Evolutionary conservation across 2,329 filamentous ascomycete species (phyloP).

Genomic region (Aspergillus clavatus): DNA sequence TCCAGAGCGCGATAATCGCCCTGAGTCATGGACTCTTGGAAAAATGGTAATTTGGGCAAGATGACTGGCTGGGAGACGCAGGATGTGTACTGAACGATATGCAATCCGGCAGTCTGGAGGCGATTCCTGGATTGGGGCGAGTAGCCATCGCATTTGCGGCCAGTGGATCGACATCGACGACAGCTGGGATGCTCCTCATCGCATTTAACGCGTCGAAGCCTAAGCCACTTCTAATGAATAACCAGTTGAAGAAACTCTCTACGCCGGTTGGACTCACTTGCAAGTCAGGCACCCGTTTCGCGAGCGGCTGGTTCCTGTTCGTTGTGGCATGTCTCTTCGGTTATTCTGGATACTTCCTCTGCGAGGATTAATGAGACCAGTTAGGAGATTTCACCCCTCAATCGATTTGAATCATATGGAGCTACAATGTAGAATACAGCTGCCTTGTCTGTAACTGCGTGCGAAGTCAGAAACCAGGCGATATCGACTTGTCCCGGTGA

Average conservation of each 20-base stretch:
- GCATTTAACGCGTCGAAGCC: constrained; percentile 54
- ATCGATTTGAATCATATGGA: too few species aligned
- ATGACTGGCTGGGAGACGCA: constrained; percentile 7
- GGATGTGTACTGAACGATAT: constrained; percentile 20
- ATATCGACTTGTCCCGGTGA: too few species aligned
- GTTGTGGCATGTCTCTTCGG: neutral
- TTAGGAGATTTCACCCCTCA: too few species aligned
- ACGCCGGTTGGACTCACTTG: constrained; percentile 41
- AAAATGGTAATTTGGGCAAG: constrained; percentile 12
- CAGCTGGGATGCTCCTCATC: constrained; percentile 53
- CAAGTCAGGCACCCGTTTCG: constrained; percentile 48
- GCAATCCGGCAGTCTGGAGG: constrained; percentile 15
- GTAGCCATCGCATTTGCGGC: constrained; percentile 55
- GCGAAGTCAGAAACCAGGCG: too few species aligned
- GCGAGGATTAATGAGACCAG: too few species aligned
- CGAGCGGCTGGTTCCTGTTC: constrained; percentile 8
- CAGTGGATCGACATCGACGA: constrained; percentile 51
- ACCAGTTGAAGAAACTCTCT: neutral
- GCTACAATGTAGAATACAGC: too few species aligned
- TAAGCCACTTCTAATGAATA: constrained; percentile 19
- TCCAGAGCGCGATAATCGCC: constrained; percentile 35
- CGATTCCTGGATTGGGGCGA: constrained; percentile 10
- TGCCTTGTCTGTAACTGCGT: too few species aligned
- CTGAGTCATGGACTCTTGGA: constrained; percentile 20
- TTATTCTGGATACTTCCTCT: too few species aligned